Evolutionary conservation across 331 rosid species (phyloP).

Genomic region (Rhamnella rubrinervis): DNA sequence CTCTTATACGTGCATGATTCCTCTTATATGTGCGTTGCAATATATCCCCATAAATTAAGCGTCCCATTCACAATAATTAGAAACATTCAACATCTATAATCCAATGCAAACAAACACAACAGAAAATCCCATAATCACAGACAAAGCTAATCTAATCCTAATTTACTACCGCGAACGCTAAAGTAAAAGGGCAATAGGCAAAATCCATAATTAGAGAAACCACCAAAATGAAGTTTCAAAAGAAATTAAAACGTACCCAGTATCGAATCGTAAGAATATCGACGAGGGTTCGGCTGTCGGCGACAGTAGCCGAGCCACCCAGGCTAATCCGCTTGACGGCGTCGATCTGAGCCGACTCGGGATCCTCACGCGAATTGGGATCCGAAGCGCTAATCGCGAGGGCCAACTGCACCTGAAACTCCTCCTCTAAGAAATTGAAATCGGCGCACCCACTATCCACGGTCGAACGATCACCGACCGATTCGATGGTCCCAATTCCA

Average conservation of each 20-base stretch:
- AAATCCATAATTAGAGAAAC: constrained; percentile 4
- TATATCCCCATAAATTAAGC: background rate
- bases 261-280: constrained; percentile 86
- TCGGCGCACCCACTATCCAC: constrained; percentile 42
- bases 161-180: background rate
- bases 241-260: constrained; percentile 55
- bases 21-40: background rate
- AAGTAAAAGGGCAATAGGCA: background rate
- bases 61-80: background rate
- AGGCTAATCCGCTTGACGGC: constrained; percentile 99
- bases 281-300: constrained; percentile 55
- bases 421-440: constrained; percentile 83
- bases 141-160: constrained; percentile 9
- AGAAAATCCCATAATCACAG: constrained; percentile 11
- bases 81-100: background rate
- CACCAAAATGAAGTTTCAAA: background rate
- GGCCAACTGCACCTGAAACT: constrained; percentile 96
- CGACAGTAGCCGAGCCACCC: constrained; percentile 58
- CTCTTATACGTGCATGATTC: too few relatives aligned
- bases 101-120: background rate
- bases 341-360: constrained; percentile 98
- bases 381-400: constrained; percentile 94
- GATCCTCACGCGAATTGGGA: constrained; percentile 65
- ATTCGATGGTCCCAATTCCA: constrained; percentile 37
- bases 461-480: constrained; percentile 51